These are phyloP conservation scores for Colletotrichum cordylinicola DNA, from an alignment of 2,329 filamentous ascomycete species.

Conservation along the genomic window DNA sequence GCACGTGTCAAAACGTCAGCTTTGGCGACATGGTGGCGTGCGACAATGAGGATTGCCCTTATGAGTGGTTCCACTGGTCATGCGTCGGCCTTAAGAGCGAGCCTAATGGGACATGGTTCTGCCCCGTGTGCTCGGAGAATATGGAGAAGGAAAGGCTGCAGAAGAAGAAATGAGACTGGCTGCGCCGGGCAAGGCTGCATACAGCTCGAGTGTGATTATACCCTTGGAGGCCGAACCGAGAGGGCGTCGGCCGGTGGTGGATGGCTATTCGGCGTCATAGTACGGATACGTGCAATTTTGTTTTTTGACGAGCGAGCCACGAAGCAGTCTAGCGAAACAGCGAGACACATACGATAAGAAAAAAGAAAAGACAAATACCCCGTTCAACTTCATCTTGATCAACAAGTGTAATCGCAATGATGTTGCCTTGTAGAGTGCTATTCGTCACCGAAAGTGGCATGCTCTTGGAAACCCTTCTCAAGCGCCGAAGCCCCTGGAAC, in stretches of 20 bases:
- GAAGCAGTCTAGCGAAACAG: neutral
- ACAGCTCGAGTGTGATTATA: conserved; percentile 5
- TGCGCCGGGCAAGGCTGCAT: neutral
- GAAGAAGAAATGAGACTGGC: conserved; percentile 4
- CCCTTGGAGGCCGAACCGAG: neutral
- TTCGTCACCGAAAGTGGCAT: neutral
- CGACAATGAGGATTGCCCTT: conserved; percentile 81
- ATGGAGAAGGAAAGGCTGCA: conserved; percentile 46
- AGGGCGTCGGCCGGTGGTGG: neutral
- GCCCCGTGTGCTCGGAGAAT: conserved; percentile 64
- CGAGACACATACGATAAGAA: neutral
- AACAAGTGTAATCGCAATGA: neutral
- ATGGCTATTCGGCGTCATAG: neutral
- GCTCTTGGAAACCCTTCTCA: neutral
- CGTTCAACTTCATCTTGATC: neutral
- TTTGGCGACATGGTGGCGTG: conserved; percentile 91
- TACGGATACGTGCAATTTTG: neutral
- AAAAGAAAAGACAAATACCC: neutral
- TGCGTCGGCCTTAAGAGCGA: conserved; percentile 73
- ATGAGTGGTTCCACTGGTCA: conserved; percentile 89
- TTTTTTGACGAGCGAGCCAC: neutral
- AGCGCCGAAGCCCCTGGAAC: neutral
- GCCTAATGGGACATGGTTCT: conserved; percentile 72
- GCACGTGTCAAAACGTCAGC: conserved; percentile 81
- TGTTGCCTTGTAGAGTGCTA: neutral